Conservation (phyloP, 495 filamentous ascomycete genomes). For the Xylaria palmicola region DNA sequence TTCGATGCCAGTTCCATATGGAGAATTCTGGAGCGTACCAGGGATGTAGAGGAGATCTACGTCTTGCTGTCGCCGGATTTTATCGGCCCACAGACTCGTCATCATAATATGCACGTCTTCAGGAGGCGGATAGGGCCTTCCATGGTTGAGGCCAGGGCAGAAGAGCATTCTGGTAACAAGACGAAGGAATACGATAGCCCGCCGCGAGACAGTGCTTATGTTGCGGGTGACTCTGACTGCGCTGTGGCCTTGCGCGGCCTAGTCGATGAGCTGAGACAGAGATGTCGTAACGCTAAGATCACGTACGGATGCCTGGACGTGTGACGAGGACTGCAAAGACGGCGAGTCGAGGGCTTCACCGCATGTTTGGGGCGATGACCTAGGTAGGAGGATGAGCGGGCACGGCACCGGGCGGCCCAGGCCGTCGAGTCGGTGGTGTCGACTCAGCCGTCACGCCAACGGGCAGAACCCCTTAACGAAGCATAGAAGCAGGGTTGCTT, state of each 20-base stretch:
- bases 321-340: background rate
- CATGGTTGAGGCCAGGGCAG: background rate
- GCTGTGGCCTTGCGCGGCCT: background rate
- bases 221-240: background rate
- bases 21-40: constrained; percentile 5
- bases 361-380: background rate
- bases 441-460: background rate
- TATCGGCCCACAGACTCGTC: background rate
- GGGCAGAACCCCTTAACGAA: background rate
- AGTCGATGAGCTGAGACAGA: constrained; percentile 4
- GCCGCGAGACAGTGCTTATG: background rate
- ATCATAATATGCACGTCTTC: background rate
- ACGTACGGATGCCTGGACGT: constrained; percentile 7
- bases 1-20: background rate
- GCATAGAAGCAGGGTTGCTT: background rate
- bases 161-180: background rate
- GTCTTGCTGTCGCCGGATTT: constrained; percentile 10
- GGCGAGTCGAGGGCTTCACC: background rate
- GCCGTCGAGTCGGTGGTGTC: background rate
- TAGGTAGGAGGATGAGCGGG: background rate
- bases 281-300: constrained; percentile 7
- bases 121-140: background rate
- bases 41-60: constrained; percentile 11
- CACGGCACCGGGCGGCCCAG: background rate
- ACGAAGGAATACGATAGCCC: background rate